These are phyloP conservation scores for Pyrrhoderma noxium DNA, from an alignment of 1,284 basidiomycete genomes.

Conservation along the genomic window DNA sequence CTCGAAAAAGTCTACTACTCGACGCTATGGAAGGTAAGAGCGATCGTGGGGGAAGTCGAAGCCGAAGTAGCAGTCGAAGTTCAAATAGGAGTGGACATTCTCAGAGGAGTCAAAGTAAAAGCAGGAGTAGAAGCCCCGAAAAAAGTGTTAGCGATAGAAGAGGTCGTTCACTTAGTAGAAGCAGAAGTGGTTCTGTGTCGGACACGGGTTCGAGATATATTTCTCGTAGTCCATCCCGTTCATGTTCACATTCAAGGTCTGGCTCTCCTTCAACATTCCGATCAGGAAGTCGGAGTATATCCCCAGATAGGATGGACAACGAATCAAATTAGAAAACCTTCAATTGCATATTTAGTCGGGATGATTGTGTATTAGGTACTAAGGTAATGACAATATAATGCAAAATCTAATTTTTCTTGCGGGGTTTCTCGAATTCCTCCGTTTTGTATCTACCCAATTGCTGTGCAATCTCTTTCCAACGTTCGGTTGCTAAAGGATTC, in stretches of 20 bases:
- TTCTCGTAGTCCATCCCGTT: conserved; percentile 54
- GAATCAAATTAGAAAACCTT: not conserved
- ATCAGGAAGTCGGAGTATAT: conserved; percentile 54
- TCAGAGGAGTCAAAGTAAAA: conserved; percentile 22
- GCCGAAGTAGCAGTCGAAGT: conserved; percentile 23
- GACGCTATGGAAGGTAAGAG: conserved; percentile 73
- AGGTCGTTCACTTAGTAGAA: conserved; percentile 23
- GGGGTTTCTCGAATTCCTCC: conserved; percentile 28
- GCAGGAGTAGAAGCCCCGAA: conserved; percentile 18
- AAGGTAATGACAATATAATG: not conserved
- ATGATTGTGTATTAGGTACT: not conserved
- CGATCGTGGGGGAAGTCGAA: conserved; percentile 26
- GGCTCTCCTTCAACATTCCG: conserved; percentile 38
- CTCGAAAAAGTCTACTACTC: conserved; percentile 72
- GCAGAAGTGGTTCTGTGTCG: conserved; percentile 33
- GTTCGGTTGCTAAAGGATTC: conserved; percentile 57
- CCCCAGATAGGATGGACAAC: conserved; percentile 41
- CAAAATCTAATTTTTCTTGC: not conserved
- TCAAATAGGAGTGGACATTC: conserved; percentile 26
- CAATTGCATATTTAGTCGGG: not conserved
- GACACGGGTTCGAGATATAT: conserved; percentile 48
- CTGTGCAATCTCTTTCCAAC: conserved; percentile 59
- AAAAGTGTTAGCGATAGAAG: conserved; percentile 18
- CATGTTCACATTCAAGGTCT: conserved; percentile 39
- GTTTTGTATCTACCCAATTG: conserved; percentile 55